Percentiles rank a stretch among this genome's conserved stretches.
phyloP scores from a whole-genome alignment of 441 rosid species.

The Flueggea neowawraea region DNA sequence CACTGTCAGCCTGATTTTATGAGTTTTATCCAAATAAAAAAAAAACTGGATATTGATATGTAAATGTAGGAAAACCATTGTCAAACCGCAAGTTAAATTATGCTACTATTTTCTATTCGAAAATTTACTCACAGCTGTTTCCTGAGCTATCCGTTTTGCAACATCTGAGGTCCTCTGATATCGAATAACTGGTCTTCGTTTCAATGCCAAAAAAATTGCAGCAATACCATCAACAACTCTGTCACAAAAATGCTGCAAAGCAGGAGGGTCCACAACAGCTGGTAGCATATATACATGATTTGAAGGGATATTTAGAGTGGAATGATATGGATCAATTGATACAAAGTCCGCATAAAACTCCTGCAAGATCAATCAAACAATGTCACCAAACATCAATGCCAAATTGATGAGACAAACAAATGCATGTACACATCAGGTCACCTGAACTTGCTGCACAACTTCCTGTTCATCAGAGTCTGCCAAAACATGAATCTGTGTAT shows the following conservation, averaged over 20 bases:
- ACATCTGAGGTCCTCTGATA: constrained; percentile 92
- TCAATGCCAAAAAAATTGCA: constrained; percentile 77
- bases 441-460: constrained; percentile 96
- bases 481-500: constrained; percentile 90
- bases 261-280: constrained; percentile 88
- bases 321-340: constrained; percentile 81
- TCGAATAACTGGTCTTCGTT: constrained; percentile 90
- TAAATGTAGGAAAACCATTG: no score
- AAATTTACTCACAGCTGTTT: constrained; percentile 69
- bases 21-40: not conserved
- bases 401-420: not conserved
- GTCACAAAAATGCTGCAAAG: constrained; percentile 79
- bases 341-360: constrained; percentile 96
- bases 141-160: constrained; percentile 97
- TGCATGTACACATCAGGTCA: constrained; percentile 12
- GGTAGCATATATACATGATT: constrained; percentile 91
- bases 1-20: not conserved
- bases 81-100: not conserved
- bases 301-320: constrained; percentile 72
- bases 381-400: constrained; percentile 15
- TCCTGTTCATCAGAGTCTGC: constrained; percentile 98
- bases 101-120: not conserved
- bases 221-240: constrained; percentile 89
- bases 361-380: constrained; percentile 44
- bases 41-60: no score